These are phyloP conservation scores for Dioscorea cayenensis DNA, from an alignment of 116 monocot genomes.

Conservation along the genomic window DNA sequence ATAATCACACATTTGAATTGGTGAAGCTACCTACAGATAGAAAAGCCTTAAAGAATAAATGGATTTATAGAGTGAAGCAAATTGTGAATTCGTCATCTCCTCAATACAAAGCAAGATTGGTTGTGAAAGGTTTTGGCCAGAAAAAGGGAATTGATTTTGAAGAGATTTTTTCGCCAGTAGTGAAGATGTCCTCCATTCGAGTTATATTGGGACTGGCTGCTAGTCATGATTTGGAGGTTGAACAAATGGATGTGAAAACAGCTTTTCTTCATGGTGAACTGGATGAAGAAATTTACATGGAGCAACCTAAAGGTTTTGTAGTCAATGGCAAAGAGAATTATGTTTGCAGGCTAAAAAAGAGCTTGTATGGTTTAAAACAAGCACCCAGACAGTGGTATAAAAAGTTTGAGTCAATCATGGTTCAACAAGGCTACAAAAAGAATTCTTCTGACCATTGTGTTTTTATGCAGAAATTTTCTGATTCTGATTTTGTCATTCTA, in stretches of 20 bases:
- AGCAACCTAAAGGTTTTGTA: constrained; percentile 3
- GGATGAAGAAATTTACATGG: constrained; percentile 1
- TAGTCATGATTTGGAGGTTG: background rate
- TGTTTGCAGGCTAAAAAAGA: constrained; percentile 3
- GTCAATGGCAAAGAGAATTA: background rate
- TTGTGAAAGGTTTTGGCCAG: too few relatives aligned
- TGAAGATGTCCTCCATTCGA: constrained; percentile 10
- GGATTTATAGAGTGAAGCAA: background rate
- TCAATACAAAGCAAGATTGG: background rate
- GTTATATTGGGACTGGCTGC: background rate
- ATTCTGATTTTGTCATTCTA: too few relatives aligned
- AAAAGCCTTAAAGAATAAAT: constrained; percentile 8
- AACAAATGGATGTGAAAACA: constrained; percentile 4
- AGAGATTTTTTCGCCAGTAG: constrained; percentile 1
- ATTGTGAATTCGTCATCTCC: background rate
- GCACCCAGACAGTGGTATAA: background rate
- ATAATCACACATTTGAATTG: constrained; percentile 1
- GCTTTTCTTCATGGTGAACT: constrained; percentile 4
- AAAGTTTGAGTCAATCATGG: constrained; percentile 6
- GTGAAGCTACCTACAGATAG: constrained; percentile 3
- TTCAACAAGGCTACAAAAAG: background rate
- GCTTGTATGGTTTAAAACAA: constrained; percentile 2
- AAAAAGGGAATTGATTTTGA: background rate
- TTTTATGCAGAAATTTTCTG: background rate
- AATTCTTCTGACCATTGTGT: constrained; percentile 4